phyloP scores from a whole-genome alignment of 805 yeast species.

The Kodamaea leandrae region DNA sequence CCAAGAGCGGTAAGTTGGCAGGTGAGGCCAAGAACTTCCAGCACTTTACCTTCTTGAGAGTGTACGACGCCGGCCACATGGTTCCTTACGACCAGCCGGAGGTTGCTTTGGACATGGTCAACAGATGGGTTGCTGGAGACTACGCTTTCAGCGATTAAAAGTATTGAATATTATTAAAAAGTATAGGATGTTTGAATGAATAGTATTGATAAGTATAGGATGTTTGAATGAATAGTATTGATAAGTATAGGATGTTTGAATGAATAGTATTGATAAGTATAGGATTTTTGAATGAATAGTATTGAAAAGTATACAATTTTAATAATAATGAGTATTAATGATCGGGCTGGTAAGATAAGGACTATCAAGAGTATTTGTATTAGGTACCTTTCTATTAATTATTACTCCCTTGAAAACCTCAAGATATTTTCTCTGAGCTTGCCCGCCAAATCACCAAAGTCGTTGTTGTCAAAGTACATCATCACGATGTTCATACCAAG shows the following conservation, averaged over 20 bases:
- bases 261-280: no score
- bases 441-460: conserved; percentile 23
- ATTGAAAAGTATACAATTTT: no score
- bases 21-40: conserved; percentile 78
- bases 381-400: no score
- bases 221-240: no score
- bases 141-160: conserved; percentile 20
- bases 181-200: no score
- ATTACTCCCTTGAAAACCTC: conserved; percentile 13
- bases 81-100: conserved; percentile 89
- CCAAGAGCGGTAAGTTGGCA: conserved; percentile 26
- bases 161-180: no score
- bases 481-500: conserved; percentile 38
- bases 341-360: no score
- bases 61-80: conserved; percentile 94
- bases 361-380: no score
- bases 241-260: no score
- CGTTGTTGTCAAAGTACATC: conserved; percentile 26
- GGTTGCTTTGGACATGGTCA: conserved; percentile 73
- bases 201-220: no score
- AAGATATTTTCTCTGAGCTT: conserved; percentile 20
- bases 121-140: conserved; percentile 80
- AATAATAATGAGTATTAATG: no score
- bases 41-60: conserved; percentile 75
- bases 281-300: no score